Conservation (phyloP, 805 yeast genomes). For the Hanseniaspora occidentalis region DNA sequence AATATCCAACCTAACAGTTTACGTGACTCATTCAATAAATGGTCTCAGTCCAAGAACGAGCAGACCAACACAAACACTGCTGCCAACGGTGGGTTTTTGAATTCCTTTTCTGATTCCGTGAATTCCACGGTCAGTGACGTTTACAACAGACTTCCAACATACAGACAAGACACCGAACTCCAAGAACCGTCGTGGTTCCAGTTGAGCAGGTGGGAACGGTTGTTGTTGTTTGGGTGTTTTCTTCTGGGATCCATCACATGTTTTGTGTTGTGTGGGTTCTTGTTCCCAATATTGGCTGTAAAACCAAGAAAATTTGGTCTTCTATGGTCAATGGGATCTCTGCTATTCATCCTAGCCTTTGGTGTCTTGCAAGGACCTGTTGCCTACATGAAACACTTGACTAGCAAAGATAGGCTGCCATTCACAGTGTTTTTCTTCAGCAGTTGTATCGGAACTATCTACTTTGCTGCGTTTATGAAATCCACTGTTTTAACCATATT, state of each 20-base stretch:
- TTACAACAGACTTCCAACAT: conserved; percentile 53
- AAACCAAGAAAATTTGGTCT: conserved; percentile 87
- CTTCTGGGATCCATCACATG: conserved; percentile 68
- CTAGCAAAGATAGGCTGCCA: conserved; percentile 63
- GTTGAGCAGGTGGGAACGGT: conserved; percentile 65
- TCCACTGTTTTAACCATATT: conserved; percentile 66
- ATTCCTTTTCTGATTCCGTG: conserved; percentile 19
- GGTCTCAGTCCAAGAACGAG: conserved; percentile 22
- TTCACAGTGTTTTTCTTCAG: conserved; percentile 72
- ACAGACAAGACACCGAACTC: conserved; percentile 36
- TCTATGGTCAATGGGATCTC: conserved; percentile 83
- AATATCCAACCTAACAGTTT: conserved; percentile 9
- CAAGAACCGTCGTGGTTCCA: conserved; percentile 70
- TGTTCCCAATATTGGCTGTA: conserved; percentile 81
- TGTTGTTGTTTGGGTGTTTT: conserved; percentile 66
- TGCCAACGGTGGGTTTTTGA: not conserved
- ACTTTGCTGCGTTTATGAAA: conserved; percentile 55
- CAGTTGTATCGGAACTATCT: conserved; percentile 67
- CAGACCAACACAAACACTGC: conserved; percentile 2
- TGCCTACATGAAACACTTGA: conserved; percentile 61
- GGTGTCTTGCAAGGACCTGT: conserved; percentile 88
- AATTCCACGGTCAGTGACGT: conserved; percentile 38
- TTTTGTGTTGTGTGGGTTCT: conserved; percentile 65
- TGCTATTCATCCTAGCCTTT: conserved; percentile 77
- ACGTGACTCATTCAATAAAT: conserved; percentile 28